Evolutionary conservation across 768 basidiomycete genomes (phyloP), one percentile per base, ranked within the genome.

Genomic region (Suillus lakei): DNA sequence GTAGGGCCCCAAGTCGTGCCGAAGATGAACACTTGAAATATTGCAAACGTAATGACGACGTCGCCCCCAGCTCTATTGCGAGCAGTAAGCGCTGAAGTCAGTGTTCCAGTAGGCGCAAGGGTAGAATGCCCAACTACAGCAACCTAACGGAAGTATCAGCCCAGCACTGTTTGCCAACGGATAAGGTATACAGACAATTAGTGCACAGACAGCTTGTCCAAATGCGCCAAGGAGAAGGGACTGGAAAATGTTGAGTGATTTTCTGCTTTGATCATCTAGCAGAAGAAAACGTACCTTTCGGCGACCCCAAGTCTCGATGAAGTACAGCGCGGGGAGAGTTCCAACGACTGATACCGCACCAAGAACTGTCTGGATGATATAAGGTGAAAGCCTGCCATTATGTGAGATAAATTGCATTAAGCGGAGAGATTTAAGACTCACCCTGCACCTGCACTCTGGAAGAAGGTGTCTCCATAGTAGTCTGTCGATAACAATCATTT

Each of bases 391-490:
- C n/a, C 84, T 86, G 55, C 1, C 53, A 61, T 16, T 28, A 12
- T 15, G 61, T 53, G 68, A 56, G 13, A 18, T 62, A 60, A 26
- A n/a, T 1, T 16, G 28, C 23, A 38, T 36, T 38, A n/a, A 3
- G 48, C 16, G 16, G 56, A 28, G 34, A 18, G 3, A 5, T 8
- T n/a, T 39, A 51, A 32, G 18, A 67, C 85, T 67, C 70, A 88
- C 87, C 81, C 69, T 16, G 89, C 90, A 53, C 90, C 88, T 21
- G 90, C 88, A 66, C 84, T 88, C 76, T 90, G 78, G 81, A 93
- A 95, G 83, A 93, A 93, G 0, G 88, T 90, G 64, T 92, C 89
- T 21, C 91, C 90, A 70, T 91, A 92, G 74, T 91, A 91, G 72
- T 91, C 90, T 91, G 67, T n/a, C 38, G 32, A 34, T 15, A 30